These are phyloP conservation scores for Thermothelomyces thermophilus DNA, from an alignment of 2,329 filamentous ascomycete species.

Conservation along the genomic window DNA sequence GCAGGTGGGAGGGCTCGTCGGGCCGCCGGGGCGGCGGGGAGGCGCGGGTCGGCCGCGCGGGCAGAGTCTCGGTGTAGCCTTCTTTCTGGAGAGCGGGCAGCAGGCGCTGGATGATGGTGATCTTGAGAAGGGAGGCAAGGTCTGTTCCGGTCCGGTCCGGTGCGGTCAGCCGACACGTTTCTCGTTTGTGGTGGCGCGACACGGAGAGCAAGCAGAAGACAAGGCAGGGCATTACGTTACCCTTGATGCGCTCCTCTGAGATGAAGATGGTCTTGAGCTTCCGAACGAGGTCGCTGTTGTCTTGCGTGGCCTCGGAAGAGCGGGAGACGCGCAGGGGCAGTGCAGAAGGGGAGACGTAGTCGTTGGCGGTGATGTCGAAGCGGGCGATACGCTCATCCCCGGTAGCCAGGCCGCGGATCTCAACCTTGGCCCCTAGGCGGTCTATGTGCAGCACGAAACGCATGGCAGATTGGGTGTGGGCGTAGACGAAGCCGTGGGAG, in stretches of 20 bases:
- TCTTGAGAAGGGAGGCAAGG: slow-evolving; percentile 65
- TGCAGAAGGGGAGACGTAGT: slow-evolving; percentile 60
- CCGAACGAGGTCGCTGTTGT: slow-evolving; percentile 41
- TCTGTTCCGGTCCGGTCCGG: slow-evolving; percentile 33
- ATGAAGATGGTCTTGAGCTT: slow-evolving; percentile 63
- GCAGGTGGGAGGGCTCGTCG: slow-evolving; percentile 41
- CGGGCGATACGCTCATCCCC: slow-evolving; percentile 75
- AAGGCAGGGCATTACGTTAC: slow-evolving; percentile 23
- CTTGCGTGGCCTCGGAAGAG: slow-evolving; percentile 35
- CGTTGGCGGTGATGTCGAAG: slow-evolving; percentile 66
- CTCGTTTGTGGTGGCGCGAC: too few relatives aligned
- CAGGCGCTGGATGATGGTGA: slow-evolving; percentile 77
- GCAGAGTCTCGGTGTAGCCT: slow-evolving; percentile 54
- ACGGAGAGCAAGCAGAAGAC: background rate
- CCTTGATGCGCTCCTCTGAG: slow-evolving; percentile 58
- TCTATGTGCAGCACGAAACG: slow-evolving; percentile 76
- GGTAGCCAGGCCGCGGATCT: slow-evolving; percentile 71
- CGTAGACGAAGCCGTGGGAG: slow-evolving; percentile 78
- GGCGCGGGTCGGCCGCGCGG: slow-evolving; percentile 30
- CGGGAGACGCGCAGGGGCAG: slow-evolving; percentile 52
- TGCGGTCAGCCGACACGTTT: background rate
- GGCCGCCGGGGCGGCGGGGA: background rate
- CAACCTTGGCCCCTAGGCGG: slow-evolving; percentile 74
- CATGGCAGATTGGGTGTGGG: slow-evolving; percentile 78
- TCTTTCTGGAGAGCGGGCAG: slow-evolving; percentile 70